Conservation (phyloP, 2,329 filamentous ascomycete genomes). For the Graphiopsis chlorocephala region DNA sequence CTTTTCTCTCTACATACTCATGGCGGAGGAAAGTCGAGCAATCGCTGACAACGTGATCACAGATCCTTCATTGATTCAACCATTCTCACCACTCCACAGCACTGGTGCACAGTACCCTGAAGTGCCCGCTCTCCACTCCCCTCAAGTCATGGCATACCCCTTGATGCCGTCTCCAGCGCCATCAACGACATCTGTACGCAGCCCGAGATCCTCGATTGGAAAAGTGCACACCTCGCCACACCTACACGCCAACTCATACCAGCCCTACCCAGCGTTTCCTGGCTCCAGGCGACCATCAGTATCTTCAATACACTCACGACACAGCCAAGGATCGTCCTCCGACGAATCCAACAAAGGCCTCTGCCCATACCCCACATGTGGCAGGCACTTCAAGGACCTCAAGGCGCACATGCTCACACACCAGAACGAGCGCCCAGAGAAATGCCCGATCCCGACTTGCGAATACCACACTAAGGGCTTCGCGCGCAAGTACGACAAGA, state of each 20-base stretch:
- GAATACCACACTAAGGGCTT: conserved; percentile 93
- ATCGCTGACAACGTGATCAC: conserved; percentile 4
- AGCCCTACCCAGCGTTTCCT: conserved; percentile 46
- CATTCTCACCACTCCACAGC: conserved; percentile 44
- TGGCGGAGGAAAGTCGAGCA: conserved; percentile 4
- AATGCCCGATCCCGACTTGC: conserved; percentile 88
- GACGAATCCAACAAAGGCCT: conserved; percentile 60
- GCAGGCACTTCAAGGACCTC: conserved; percentile 82
- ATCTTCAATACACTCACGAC: conserved; percentile 68
- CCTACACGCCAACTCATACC: conserved; percentile 55
- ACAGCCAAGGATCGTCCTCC: conserved; percentile 43
- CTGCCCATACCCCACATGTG: conserved; percentile 81
- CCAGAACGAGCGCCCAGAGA: conserved; percentile 84
- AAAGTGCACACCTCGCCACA: conserved; percentile 60
- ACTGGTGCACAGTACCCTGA: conserved; percentile 43
- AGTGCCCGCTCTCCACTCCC: conserved; percentile 39
- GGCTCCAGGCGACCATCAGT: conserved; percentile 63
- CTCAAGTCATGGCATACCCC: conserved; percentile 36
- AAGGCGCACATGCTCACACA: conserved; percentile 95
- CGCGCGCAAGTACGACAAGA: conserved; percentile 94
- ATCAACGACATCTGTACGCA: conserved; percentile 51
- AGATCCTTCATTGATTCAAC: conserved; percentile 61
- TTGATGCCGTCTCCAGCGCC: conserved; percentile 63
- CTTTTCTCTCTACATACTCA: conserved; percentile 22
- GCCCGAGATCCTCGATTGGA: conserved; percentile 38